Base-by-base conservation (phyloP, 2,329 filamentous ascomycete species). In the Paracorniculantispora psalliotae region DNA sequence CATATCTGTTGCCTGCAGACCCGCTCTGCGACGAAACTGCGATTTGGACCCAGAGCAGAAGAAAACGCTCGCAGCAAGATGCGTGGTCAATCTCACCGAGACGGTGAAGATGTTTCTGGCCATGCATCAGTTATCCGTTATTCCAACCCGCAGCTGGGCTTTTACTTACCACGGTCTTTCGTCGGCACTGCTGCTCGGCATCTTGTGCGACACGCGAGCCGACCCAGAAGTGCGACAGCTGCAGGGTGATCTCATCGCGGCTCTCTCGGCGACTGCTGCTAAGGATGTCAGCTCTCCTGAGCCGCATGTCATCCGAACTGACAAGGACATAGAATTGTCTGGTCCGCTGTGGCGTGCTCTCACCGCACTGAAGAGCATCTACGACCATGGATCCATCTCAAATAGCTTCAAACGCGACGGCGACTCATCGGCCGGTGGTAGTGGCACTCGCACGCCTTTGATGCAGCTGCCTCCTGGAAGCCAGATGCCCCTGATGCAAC, bases 141-240 rank as follows among this genome's bases (percentile, higher is more conserved):
- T 87, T 49, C 85, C 85, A 1, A 88, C 85, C 0, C 76, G 85
- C 26, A 87, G 83, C 59, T 88, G 85, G 85, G 84, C 85, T 0
- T 87, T 87, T 61, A 88, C 85, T 1, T 87, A 87, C 60, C 84
- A 88, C 64, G 84, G 85, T 1, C 77, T 88, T 8, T 87, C 84
- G 9, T 88, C 85, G 0, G 85, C 85, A 1, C 77, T 88, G 3
- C 74, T 88, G 3, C 79, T 88, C 9, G 84, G 84, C 17, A 85
- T 88, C 53, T 67, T 87, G 1, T 82, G 81, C 51, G 84, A 87
- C 63, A 86, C 84, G 2, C 86, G 86, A 68, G 75, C 80, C 2
- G 84, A 87, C 61, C 81, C 81, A 0, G 84, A 87, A 65, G 81
- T 87, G 2, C 79, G 84, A 21, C 81, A 85, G 59, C 73, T 88